These are phyloP conservation scores for Byssoonygena ceratinophila DNA, from an alignment of 2,329 filamentous ascomycete species.

Conservation along the genomic window DNA sequence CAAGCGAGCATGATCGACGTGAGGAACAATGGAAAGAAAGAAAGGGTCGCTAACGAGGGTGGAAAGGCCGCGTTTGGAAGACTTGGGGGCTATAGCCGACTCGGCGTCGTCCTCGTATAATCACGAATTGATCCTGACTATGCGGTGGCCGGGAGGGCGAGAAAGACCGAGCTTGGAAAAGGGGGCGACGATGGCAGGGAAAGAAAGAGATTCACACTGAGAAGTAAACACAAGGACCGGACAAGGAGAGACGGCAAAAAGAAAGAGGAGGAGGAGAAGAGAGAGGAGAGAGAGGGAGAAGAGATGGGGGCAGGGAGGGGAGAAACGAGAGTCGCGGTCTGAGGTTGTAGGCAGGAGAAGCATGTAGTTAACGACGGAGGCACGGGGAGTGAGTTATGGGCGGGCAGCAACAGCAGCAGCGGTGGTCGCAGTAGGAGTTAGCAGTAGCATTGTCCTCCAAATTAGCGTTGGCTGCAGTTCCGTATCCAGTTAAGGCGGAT, in stretches of 20 bases:
- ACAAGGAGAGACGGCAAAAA: neutral
- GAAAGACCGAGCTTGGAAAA: constrained; percentile 1
- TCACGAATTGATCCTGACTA: neutral
- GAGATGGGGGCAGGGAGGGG: neutral
- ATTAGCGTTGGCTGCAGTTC: constrained; percentile 4
- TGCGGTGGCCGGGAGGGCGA: neutral
- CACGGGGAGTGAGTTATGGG: neutral
- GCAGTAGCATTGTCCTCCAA: constrained; percentile 2
- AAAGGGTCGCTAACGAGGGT: neutral
- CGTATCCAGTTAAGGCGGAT: constrained; percentile 12
- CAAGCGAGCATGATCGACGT: constrained; percentile 17
- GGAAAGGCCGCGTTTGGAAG: neutral
- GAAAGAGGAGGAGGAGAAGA: constrained; percentile 3
- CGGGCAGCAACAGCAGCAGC: too few species aligned
- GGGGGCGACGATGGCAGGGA: neutral
- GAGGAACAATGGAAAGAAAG: constrained; percentile 6
- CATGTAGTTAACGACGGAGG: neutral
- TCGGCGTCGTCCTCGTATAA: constrained; percentile 12
- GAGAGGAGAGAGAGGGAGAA: neutral
- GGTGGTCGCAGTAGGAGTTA: too few species aligned
- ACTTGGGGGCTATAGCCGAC: constrained; percentile 8
- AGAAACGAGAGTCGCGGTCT: constrained; percentile 4
- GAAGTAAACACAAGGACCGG: neutral
- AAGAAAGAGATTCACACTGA: neutral
- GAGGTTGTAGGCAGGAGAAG: neutral